A percentile compares a stretch with the other conserved stretches of the same genome.
Conservation (phyloP, 2,329 filamentous ascomycete species). For the Stemphylium lycopersici region DNA sequence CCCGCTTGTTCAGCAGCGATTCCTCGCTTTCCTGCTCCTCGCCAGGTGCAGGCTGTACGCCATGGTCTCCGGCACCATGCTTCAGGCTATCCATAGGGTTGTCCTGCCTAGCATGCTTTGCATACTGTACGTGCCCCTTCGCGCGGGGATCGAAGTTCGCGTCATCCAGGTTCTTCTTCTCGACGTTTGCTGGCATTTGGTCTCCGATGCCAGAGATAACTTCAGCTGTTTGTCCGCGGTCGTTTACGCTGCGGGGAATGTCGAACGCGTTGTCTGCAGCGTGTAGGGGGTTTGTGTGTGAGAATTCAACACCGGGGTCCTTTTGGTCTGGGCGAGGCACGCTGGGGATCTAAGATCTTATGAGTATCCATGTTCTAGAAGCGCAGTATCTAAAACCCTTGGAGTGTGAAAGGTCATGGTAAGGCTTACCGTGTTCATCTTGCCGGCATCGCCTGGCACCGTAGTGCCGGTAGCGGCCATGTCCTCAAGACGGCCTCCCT, state of each 20-base stretch:
- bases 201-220: slow-evolving; percentile 46
- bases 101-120: slow-evolving; percentile 29
- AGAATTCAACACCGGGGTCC: slow-evolving; percentile 47
- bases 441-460: slow-evolving; percentile 56
- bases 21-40: slow-evolving; percentile 37
- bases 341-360: not conserved
- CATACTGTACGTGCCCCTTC: slow-evolving; percentile 31
- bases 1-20: slow-evolving; percentile 30
- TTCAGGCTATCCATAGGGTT: slow-evolving; percentile 24
- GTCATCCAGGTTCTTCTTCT: slow-evolving; percentile 43
- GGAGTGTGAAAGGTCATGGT: too few relatives aligned
- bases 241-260: slow-evolving; percentile 48
- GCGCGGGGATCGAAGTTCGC: slow-evolving; percentile 26
- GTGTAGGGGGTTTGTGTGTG: slow-evolving; percentile 38
- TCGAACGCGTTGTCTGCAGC: slow-evolving; percentile 56
- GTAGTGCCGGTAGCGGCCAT: slow-evolving; percentile 46
- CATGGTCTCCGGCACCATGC: slow-evolving; percentile 20
- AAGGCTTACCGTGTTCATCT: slow-evolving; percentile 37
- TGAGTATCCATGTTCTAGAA: too few relatives aligned
- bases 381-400: too few relatives aligned
- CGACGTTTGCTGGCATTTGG: slow-evolving; percentile 34
- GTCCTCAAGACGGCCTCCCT: slow-evolving; percentile 45
- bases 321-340: slow-evolving; percentile 55
- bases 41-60: slow-evolving; percentile 32
- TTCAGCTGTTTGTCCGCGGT: slow-evolving; percentile 44